A percentile compares a stretch with the other conserved stretches of the same genome.
Evolutionary conservation across 345 rosid species (phyloP).

Genomic region (Melastoma malabathricum): DNA sequence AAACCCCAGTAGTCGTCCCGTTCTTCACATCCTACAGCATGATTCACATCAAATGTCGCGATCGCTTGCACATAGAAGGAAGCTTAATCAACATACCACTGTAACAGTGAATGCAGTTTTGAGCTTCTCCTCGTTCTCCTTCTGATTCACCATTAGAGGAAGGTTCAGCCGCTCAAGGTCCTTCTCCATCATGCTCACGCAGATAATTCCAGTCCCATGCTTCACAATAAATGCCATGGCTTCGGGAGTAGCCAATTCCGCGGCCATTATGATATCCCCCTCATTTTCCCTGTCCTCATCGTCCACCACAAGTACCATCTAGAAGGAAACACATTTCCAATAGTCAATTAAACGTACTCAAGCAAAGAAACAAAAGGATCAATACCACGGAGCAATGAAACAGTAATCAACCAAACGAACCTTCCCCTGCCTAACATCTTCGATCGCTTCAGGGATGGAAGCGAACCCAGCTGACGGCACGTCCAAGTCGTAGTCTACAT

Average conservation of each 20-base stretch:
- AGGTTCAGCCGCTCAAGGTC: conserved; percentile 73
- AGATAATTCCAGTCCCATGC: conserved; percentile 82
- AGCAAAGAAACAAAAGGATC: not conserved
- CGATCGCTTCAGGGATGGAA: conserved; percentile 73
- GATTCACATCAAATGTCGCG: not conserved
- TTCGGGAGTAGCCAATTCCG: conserved; percentile 69
- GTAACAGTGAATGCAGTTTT: conserved; percentile 68
- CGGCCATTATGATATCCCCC: conserved; percentile 91
- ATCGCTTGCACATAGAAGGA: not conserved
- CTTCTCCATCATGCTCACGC: conserved; percentile 72
- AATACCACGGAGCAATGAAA: too few relatives aligned
- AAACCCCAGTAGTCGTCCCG: conserved; percentile 78
- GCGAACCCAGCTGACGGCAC: conserved; percentile 59
- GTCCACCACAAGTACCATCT: conserved; percentile 86
- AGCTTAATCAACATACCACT: not conserved
- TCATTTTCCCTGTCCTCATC: conserved; percentile 95
- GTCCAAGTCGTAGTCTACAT: conserved; percentile 65
- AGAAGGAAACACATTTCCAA: conserved; percentile 13
- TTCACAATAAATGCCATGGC: conserved; percentile 95
- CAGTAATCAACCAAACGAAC: conserved; percentile 19
- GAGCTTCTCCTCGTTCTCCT: conserved; percentile 79
- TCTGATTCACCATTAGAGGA: conserved; percentile 74
- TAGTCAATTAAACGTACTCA: conserved; percentile 4
- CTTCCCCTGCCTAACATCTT: conserved; percentile 89
- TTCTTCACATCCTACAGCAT: conserved; percentile 54